Percentiles rank a stretch among this genome's conserved stretches.
Evolutionary conservation across 805 yeast genomes (phyloP).

Genomic region (Teunomyces pallodes): DNA sequence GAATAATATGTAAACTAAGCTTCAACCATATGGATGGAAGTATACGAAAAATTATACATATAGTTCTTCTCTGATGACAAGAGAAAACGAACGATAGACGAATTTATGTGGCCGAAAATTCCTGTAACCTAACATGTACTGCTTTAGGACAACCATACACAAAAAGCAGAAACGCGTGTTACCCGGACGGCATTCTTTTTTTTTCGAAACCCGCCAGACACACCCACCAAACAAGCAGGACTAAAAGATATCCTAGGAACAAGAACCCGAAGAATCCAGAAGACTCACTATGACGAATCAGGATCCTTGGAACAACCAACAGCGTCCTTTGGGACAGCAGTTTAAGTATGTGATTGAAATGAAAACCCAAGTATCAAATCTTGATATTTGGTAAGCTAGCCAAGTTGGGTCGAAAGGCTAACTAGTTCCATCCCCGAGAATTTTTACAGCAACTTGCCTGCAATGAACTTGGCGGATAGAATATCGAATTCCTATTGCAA

Average conservation of each 20-base stretch:
- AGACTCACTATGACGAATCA: slow-evolving; percentile 15
- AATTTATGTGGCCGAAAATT: background rate
- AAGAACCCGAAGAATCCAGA: background rate
- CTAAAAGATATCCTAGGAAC: background rate
- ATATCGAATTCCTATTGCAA: background rate
- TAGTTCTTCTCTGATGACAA: too few relatives aligned
- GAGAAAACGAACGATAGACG: too few relatives aligned
- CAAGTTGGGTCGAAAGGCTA: too few relatives aligned
- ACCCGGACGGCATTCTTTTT: background rate
- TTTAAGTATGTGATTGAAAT: slow-evolving; percentile 36
- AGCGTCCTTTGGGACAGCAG: slow-evolving; percentile 41
- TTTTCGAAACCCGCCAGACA: slow-evolving; percentile 4
- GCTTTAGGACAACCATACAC: background rate
- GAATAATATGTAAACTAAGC: too few relatives aligned
- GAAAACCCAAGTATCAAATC: too few relatives aligned
- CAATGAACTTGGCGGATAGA: background rate
- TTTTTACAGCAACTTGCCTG: background rate
- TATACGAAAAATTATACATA: too few relatives aligned
- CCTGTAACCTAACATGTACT: background rate
- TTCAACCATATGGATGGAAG: too few relatives aligned
- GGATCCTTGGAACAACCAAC: slow-evolving; percentile 43
- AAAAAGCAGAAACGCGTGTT: background rate
- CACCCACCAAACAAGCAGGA: slow-evolving; percentile 2
- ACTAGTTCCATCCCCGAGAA: background rate
- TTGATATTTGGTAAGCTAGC: background rate